Evolutionary conservation across 106 monocot species (phyloP).

Genomic region (Narthecium ossifragum): DNA sequence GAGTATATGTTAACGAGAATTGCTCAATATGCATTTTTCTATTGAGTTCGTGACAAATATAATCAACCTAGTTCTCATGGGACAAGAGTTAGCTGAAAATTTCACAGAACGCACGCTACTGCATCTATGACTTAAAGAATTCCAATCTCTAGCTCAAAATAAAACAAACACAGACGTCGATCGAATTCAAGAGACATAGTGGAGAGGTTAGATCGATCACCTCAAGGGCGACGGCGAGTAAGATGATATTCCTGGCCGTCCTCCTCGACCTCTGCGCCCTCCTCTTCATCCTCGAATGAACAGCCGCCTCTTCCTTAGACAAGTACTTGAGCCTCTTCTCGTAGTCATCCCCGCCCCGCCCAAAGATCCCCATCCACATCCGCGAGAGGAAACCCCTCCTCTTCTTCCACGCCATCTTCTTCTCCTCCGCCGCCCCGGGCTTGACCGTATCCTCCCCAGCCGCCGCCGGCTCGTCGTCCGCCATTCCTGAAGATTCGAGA

Average conservation of each 20-base stretch:
- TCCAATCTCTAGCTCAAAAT: too few relatives aligned
- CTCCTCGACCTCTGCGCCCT: slow-evolving; percentile 48
- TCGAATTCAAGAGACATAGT: neutral
- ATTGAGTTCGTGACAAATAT: too few relatives aligned
- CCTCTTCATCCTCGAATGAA: slow-evolving; percentile 52
- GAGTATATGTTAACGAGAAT: too few relatives aligned
- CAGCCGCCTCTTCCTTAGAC: slow-evolving; percentile 73
- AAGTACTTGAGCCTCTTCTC: slow-evolving; percentile 73
- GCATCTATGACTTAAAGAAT: too few relatives aligned
- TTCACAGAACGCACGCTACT: too few relatives aligned
- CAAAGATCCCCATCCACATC: slow-evolving; percentile 53
- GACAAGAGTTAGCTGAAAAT: too few relatives aligned
- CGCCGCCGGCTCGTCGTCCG: slow-evolving; percentile 13
- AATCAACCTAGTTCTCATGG: too few relatives aligned
- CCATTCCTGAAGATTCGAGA: neutral
- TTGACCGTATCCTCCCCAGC: neutral
- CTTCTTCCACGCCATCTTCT: slow-evolving; percentile 12
- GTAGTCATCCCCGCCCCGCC: slow-evolving; percentile 26
- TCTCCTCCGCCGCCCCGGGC: slow-evolving; percentile 5
- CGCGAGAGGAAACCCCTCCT: slow-evolving; percentile 42
- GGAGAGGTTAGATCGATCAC: too few relatives aligned
- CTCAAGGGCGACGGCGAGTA: slow-evolving; percentile 48
- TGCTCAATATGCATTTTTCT: too few relatives aligned
- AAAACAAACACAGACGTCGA: too few relatives aligned
- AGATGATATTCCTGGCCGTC: slow-evolving; percentile 41